Evolutionary conservation across 2,329 filamentous ascomycete species (phyloP).

Genomic region (Colletotrichum phormii): DNA sequence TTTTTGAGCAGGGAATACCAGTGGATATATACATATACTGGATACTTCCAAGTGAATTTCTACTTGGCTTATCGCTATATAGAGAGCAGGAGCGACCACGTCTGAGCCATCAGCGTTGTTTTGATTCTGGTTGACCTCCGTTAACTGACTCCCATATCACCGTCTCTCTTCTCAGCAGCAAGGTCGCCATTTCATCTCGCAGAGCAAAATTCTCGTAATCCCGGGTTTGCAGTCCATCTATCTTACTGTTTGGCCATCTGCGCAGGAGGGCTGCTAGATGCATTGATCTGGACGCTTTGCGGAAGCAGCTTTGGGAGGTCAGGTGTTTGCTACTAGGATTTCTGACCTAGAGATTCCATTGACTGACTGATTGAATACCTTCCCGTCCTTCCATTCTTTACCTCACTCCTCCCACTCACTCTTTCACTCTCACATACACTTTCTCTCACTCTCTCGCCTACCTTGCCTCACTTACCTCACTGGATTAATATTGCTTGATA

Average conservation of each 20-base stretch:
- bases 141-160: slow-evolving; percentile 7
- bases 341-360: slow-evolving; percentile 9
- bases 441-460: neutral
- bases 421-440: neutral
- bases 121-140: slow-evolving; percentile 19
- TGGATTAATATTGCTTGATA: slow-evolving; percentile 5
- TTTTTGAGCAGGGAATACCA: accelerated
- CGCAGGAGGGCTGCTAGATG: slow-evolving; percentile 19
- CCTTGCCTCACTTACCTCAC: neutral
- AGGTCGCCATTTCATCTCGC: slow-evolving; percentile 11
- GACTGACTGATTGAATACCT: slow-evolving; percentile 34
- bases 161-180: neutral
- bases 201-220: neutral
- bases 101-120: slow-evolving; percentile 27
- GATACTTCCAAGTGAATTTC: neutral
- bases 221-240: slow-evolving; percentile 8
- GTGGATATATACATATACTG: slow-evolving; percentile 8
- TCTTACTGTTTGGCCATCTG: slow-evolving; percentile 1
- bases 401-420: neutral
- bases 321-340: slow-evolving; percentile 31
- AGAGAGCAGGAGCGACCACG: slow-evolving; percentile 14
- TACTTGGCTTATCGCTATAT: neutral
- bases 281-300: slow-evolving; percentile 24
- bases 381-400: neutral
- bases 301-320: slow-evolving; percentile 15